Evolutionary conservation across 2,329 filamentous ascomycete species (phyloP), one percentile per base, ranked within the genome.

Genomic region (Xylariaceae sp.): DNA sequence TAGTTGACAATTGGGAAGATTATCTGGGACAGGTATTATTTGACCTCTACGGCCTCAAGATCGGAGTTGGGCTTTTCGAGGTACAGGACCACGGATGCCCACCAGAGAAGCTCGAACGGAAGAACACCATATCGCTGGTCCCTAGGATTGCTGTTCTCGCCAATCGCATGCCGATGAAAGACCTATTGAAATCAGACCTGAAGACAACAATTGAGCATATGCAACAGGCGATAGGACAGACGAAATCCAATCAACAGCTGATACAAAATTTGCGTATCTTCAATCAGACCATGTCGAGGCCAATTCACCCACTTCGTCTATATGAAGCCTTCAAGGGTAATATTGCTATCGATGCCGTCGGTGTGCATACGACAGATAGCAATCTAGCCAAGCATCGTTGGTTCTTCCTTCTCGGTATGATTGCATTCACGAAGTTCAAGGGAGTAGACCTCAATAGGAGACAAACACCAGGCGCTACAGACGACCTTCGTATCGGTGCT

Each of bases 121-220:
- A 83, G 35, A 89, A 89, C 50, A 91, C 91, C 0, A 78, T 91
- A 61, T 83, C 87, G 55, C 78, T 96, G 42, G 82, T 96, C 11
- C 88, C 95, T 54, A 88, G 91, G 62, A 81, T 97, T 35, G 86
- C 95, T 62, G 75, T 82, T 33, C 83, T 96, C 50, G 89, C 89
- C 2, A 85, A 86, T 44, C 85, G 87, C 53, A 86, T 96, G 75
- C 85, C 89, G 18, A 87, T 95, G 73, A 95, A 92, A 62, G 94
- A 97, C 57, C 72, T 97, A 15, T 81, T 90, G 14, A 97, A 95
- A 66, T 94, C 90, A 14, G 90, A 97, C 48, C 75, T 99, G 47
- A 95, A 92, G 66, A 82, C 78, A 14, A 90, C 90, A 0, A 94
- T 99, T 51, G 94, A 99, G 51, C 90, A 91, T 58, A 89, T 99